Base-by-base conservation (phyloP, 1,284 basidiomycete genomes). In the Singerocomus rubriflavus region DNA sequence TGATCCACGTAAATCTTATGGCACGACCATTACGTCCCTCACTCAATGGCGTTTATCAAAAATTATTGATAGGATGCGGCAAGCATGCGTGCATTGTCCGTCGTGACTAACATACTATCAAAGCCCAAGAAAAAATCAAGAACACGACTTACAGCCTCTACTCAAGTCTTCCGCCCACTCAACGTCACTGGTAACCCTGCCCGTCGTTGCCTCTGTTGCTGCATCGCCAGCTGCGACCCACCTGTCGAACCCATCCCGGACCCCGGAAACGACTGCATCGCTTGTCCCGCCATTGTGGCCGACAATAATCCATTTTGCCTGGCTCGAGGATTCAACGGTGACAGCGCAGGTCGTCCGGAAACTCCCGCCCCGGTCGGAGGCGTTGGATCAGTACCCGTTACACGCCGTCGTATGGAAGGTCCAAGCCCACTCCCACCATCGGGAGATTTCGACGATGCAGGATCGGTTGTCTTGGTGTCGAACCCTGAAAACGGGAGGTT, bases 281-380 rank as follows among this genome's bases (percentile, higher is more conserved):
- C 60, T 44, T 61, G 57, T 25, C 51, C 56, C 47, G 54, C 51
- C 58, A 57, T 54, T 26, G 56, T 48, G n/a, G 66, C 56, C 6
- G 71, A 57, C 46, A 71, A 63, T 53, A 78, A 41, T 12, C 75
- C 78, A 54, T 71, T 79, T 57, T 76, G 74, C 17, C 84, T 71
- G 13, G 85, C 76, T 47, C 81, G 74, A 6, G 86, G 88, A 62
- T 89, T 89, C 57, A 89, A 61, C n/a, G 86, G 86, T 1, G 85
- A 88, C 14, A 89, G 64, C 6, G 75, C 78, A 34, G 43, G 71
- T 51, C 70, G 68, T 45, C 56, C 65, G 26, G 65, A 11, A n/a
- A 29, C 7, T 2, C 47, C 56, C 11, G 16, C 4, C 30, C 61
- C 71, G 30, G 46, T 56, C 30, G 55, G 55, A 0, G 73, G 60